These are phyloP conservation scores for Rubia balearica DNA, from an alignment of 305 asterid species.

Conservation along the genomic window DNA sequence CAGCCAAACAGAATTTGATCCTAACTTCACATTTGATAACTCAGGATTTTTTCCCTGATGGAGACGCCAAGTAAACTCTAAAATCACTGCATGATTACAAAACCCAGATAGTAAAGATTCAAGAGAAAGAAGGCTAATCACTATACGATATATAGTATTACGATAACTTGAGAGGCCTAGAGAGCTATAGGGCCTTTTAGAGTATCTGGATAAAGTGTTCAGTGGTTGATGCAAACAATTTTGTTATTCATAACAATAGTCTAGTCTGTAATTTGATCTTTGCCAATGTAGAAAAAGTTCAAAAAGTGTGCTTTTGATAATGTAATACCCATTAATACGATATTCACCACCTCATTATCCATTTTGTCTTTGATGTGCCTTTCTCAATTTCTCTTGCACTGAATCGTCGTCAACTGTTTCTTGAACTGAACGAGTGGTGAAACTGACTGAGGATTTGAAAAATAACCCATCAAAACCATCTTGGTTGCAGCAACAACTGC, in stretches of 20 bases:
- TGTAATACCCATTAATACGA: background rate
- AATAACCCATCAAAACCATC: background rate
- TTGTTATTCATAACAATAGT: slow-evolving; percentile 9
- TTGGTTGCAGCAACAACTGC: background rate
- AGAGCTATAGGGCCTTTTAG: no score
- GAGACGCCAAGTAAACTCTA: background rate
- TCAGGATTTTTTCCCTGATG: slow-evolving; percentile 28
- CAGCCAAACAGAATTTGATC: slow-evolving; percentile 28
- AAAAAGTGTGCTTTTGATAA: background rate
- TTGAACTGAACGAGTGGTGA: background rate
- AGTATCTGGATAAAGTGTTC: slow-evolving; percentile 7
- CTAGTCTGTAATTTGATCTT: slow-evolving; percentile 11
- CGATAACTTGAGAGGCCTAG: background rate
- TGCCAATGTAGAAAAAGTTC: background rate
- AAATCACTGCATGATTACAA: background rate
- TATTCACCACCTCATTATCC: background rate
- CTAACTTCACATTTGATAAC: slow-evolving; percentile 32
- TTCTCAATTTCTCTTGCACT: no score
- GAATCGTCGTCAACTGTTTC: background rate
- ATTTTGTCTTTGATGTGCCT: no score
- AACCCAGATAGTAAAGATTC: background rate
- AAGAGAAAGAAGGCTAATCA: background rate
- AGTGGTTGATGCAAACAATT: background rate
- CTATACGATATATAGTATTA: background rate
- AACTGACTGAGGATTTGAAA: background rate